Conservation (phyloP, 805 yeast genomes). For the Starmerella cellae region DNA sequence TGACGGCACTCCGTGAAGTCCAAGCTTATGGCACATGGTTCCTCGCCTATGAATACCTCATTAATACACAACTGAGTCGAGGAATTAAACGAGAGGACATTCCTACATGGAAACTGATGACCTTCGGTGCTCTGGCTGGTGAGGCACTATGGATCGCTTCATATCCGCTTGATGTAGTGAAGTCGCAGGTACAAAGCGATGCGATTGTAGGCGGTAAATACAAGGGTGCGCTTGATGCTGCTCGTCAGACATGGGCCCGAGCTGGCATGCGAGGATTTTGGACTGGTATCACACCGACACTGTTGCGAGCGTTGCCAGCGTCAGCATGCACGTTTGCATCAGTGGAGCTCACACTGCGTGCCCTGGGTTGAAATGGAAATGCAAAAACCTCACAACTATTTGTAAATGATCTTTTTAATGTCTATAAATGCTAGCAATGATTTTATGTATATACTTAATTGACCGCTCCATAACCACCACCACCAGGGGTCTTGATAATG, state of each 20-base stretch:
- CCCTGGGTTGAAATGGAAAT: slow-evolving; percentile 22
- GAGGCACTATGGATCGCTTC: slow-evolving; percentile 59
- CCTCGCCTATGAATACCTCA: slow-evolving; percentile 46
- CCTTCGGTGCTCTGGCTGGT: slow-evolving; percentile 55
- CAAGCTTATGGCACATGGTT: slow-evolving; percentile 72
- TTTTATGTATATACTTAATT: background rate
- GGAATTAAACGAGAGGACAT: slow-evolving; percentile 34
- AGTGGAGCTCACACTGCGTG: slow-evolving; percentile 52
- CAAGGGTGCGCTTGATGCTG: slow-evolving; percentile 32
- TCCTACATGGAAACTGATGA: slow-evolving; percentile 42
- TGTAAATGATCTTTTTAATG: too few species aligned
- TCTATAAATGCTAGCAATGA: background rate
- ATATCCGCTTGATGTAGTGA: slow-evolving; percentile 52
- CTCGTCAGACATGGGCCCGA: slow-evolving; percentile 32
- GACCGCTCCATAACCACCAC: slow-evolving; percentile 60
- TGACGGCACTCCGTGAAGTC: slow-evolving; percentile 46
- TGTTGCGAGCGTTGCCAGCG: slow-evolving; percentile 50
- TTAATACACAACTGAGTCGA: slow-evolving; percentile 23
- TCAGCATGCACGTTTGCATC: slow-evolving; percentile 70
- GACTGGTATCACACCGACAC: slow-evolving; percentile 44
- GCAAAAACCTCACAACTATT: too few species aligned
- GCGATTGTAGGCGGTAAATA: slow-evolving; percentile 29
- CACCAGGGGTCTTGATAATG: slow-evolving; percentile 67
- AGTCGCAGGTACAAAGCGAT: slow-evolving; percentile 47
- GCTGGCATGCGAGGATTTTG: slow-evolving; percentile 41